Percentiles rank a stretch among this genome's conserved stretches.
phyloP scores from a whole-genome alignment of 164 flowering plant species.

The Aristolochia fimbriata region DNA sequence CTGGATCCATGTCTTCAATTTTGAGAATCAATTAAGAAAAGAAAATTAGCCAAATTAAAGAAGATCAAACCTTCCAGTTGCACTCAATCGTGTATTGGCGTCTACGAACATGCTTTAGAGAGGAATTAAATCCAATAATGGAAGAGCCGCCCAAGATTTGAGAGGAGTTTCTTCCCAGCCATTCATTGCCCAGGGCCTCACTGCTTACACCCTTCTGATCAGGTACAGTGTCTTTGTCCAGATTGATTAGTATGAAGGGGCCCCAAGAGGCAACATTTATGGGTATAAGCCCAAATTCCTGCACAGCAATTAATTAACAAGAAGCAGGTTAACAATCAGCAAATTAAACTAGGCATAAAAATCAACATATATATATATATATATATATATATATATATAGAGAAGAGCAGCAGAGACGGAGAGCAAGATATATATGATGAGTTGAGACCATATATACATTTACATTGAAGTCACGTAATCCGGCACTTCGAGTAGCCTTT shows the following conservation, averaged over 20 bases:
- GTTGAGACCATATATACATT: constrained; percentile 47
- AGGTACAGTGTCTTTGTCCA: constrained; percentile 20
- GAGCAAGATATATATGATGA: constrained; percentile 4
- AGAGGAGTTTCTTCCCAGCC: constrained; percentile 78
- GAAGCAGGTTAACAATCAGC: too few relatives aligned
- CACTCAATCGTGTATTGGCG: constrained; percentile 79
- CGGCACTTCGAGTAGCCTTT: constrained; percentile 71
- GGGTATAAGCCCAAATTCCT: constrained; percentile 85
- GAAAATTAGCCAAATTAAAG: background rate
- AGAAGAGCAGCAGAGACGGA: background rate
- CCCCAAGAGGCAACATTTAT: constrained; percentile 70
- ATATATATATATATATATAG: too few relatives aligned
- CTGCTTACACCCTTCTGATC: constrained; percentile 16
- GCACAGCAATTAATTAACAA: constrained; percentile 2
- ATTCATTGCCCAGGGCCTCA: constrained; percentile 39
- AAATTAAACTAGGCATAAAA: too few relatives aligned
- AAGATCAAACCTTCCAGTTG: constrained; percentile 79
- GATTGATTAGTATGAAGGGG: constrained; percentile 68
- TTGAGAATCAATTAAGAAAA: background rate
- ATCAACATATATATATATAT: too few relatives aligned
- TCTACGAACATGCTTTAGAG: constrained; percentile 59
- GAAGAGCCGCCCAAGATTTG: constrained; percentile 31
- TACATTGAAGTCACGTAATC: constrained; percentile 48
- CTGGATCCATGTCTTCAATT: constrained; percentile 23
- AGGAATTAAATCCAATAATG: constrained; percentile 46